Evolutionary conservation across 208 protist species (phyloP), one percentile per base, ranked within the genome.

Genomic region (Crithidia bombi): DNA sequence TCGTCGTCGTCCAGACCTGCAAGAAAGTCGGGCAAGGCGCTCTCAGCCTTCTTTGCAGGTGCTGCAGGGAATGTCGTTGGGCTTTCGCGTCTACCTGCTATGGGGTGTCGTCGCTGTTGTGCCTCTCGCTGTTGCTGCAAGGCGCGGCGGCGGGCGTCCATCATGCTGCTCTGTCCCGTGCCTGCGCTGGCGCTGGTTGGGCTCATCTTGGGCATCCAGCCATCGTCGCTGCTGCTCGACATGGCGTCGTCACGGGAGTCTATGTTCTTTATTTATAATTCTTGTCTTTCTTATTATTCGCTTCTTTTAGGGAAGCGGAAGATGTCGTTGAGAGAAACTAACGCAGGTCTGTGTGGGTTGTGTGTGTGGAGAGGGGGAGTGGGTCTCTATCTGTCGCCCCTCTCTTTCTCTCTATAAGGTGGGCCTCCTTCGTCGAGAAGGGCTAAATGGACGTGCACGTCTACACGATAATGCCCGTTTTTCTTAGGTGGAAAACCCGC

Each of bases 111-210:
- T 30, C 28, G 58, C 36, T 75, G 70, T 65, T 80, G 82, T 0
- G 65, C 58, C 55, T 90, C 84, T 3, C 86, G 78, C 50, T 90
- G 78, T 39, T 67, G 68, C 49, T 89, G 89, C 35, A 91, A 44
- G 0, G 81, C 86, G 4, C 69, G 59, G 0, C 89, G 72, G 3
- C 89, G 83, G 0, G 86, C 84, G 23, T 86, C 83, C 59, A 94
- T 57, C 82, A 94, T 89, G 19, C 71, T 73, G 50, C 63, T 76
- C 15, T 86, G 78, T 2, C 78, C 71, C 21, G 65, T 49, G 7
- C 70, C 36, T 1, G 44, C 35, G 51, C 2, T 56, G 0, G 23
- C 11, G 4, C 47, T 52, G 12, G 47, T 17, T 21, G 57, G 47
- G 5, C n/a, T 59, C 35, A 54, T 67, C 51, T 69, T 11, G 2